Percentiles rank a stretch among this genome's conserved stretches.
Conservation (phyloP, 1,139 yeast genomes). For the Geotrichum aggregatum region DNA sequence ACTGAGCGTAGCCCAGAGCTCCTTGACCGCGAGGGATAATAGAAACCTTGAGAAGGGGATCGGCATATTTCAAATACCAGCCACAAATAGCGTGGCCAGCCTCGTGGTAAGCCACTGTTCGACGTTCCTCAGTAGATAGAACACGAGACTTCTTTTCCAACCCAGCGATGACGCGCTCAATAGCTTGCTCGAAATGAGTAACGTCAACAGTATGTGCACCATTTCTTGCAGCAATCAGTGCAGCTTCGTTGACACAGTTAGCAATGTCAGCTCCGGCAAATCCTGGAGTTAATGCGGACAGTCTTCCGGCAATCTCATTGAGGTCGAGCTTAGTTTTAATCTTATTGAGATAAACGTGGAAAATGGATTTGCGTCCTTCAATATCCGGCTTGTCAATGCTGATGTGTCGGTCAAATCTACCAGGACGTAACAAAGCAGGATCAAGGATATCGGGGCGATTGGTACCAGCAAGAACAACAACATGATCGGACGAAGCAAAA, state of each 20-base stretch:
- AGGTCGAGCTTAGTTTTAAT: constrained; percentile 52
- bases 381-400: constrained; percentile 89
- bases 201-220: constrained; percentile 63
- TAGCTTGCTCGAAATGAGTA: constrained; percentile 87
- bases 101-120: constrained; percentile 91
- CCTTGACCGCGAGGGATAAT: constrained; percentile 96
- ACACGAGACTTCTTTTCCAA: constrained; percentile 85
- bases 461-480: constrained; percentile 95
- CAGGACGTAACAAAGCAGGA: constrained; percentile 90
- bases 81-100: constrained; percentile 99
- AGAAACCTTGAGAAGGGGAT: constrained; percentile 88
- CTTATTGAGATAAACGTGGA: constrained; percentile 73
- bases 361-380: constrained; percentile 87
- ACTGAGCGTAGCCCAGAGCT: constrained; percentile 96
- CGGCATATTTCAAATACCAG: constrained; percentile 86
- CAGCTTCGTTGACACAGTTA: constrained; percentile 94
- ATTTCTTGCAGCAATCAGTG: constrained; percentile 87
- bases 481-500: constrained; percentile 81
- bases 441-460: constrained; percentile 92
- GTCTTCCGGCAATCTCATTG: constrained; percentile 68
- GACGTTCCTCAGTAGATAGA: constrained; percentile 80
- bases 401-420: constrained; percentile 92
- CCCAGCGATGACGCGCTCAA: constrained; percentile 96
- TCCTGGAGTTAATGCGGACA: constrained; percentile 95
- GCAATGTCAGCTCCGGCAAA: constrained; percentile 98